Evolutionary conservation across 2,329 filamentous ascomycete species (phyloP).

Genomic region (Raffaelea arxii): DNA sequence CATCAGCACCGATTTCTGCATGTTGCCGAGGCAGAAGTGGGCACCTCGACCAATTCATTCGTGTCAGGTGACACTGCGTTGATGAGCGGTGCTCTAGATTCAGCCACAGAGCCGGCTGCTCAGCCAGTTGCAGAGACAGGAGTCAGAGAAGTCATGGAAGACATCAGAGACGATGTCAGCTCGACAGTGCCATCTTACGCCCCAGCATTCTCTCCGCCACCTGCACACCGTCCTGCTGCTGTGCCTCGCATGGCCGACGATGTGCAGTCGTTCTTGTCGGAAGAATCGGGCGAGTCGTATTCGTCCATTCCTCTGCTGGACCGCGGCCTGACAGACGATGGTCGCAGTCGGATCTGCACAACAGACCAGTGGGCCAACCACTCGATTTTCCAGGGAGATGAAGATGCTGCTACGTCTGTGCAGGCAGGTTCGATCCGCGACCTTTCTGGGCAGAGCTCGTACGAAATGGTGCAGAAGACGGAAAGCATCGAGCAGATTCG

Average conservation of each 20-base stretch:
- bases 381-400: slow-evolving; percentile 42
- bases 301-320: slow-evolving; percentile 69
- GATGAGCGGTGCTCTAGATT: neutral
- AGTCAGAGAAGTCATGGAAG: neutral
- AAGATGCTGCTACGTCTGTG: slow-evolving; percentile 14
- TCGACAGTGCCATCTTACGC: slow-evolving; percentile 7
- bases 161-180: neutral
- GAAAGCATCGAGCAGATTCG: slow-evolving; percentile 38
- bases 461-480: slow-evolving; percentile 44
- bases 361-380: slow-evolving; percentile 43
- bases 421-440: slow-evolving; percentile 5
- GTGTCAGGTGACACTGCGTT: neutral
- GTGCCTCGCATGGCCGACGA: slow-evolving; percentile 21
- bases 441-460: slow-evolving; percentile 33
- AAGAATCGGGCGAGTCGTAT: slow-evolving; percentile 63
- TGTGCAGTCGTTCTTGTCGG: slow-evolving; percentile 40
- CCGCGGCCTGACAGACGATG: slow-evolving; percentile 48
- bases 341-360: slow-evolving; percentile 25
- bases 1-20: slow-evolving; percentile 35
- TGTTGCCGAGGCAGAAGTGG: slow-evolving; percentile 23
- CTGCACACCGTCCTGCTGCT: neutral
- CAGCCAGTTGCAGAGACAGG: no score
- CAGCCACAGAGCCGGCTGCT: no score
- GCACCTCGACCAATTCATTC: neutral
- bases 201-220: slow-evolving; percentile 2